Conservation (phyloP, 2,329 filamentous ascomycete species). For the Colletotrichum magnum region DNA sequence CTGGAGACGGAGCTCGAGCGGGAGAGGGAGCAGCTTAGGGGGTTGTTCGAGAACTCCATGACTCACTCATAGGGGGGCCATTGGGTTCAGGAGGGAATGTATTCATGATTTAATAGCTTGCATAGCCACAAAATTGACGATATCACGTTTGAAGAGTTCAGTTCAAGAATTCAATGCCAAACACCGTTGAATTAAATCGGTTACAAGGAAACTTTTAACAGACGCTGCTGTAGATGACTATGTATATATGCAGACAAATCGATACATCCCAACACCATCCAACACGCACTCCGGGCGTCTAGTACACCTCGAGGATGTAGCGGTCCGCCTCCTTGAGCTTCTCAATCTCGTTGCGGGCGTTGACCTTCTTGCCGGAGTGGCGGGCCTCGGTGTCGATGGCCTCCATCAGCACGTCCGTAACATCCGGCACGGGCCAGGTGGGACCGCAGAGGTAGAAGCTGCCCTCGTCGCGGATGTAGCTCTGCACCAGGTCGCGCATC, state of each 20-base stretch:
- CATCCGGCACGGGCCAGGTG: constrained; percentile 98
- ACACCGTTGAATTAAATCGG: too few relatives aligned
- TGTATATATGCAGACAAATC: constrained; percentile 4
- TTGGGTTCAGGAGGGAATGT: too few relatives aligned
- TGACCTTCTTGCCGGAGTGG: constrained; percentile 82
- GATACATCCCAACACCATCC: constrained; percentile 22
- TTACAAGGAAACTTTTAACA: constrained; percentile 13
- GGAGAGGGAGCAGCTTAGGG: constrained; percentile 80
- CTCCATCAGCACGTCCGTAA: constrained; percentile 94
- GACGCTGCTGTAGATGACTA: not conserved
- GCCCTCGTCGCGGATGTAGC: constrained; percentile 89
- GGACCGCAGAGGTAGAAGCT: constrained; percentile 98
- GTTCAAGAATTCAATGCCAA: too few relatives aligned
- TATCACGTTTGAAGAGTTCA: too few relatives aligned
- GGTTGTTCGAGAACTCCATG: constrained; percentile 76
- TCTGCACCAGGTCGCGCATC: constrained; percentile 83
- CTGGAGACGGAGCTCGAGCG: constrained; percentile 77
- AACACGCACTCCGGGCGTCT: constrained; percentile 48
- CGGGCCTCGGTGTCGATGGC: constrained; percentile 85
- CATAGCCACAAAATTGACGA: too few relatives aligned
- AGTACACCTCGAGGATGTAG: constrained; percentile 98
- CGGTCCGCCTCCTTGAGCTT: constrained; percentile 93
- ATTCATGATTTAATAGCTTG: too few relatives aligned
- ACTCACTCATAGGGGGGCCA: constrained; percentile 44
- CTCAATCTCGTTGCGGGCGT: constrained; percentile 93